Conservation (phyloP, 1,284 basidiomycete species). For the Malassezia sp. region DNA sequence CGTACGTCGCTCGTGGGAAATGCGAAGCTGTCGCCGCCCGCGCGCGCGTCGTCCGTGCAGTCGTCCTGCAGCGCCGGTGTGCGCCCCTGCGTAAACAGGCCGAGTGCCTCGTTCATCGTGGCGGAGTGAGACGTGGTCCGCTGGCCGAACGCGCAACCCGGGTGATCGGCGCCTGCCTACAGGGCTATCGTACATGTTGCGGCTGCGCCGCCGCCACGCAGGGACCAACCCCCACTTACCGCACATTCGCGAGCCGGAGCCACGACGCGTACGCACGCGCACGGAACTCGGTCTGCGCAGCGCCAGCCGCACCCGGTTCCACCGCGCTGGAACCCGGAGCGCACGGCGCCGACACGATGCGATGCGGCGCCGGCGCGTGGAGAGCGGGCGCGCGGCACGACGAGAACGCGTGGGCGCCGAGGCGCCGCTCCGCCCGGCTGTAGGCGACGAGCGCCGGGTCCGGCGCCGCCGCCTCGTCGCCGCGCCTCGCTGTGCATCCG, state of each 20-base stretch:
- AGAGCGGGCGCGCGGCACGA: not conserved
- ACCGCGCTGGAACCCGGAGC: not conserved
- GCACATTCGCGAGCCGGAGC: slow-evolving; percentile 1
- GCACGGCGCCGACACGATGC: not conserved
- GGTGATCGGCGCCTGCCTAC: slow-evolving; percentile 8
- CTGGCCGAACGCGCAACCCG: slow-evolving; percentile 9
- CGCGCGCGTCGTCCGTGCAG: too few relatives aligned
- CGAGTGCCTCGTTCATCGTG: slow-evolving; percentile 10
- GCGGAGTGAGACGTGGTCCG: not conserved
- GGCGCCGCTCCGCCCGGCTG: too few relatives aligned
- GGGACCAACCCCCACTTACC: not conserved
- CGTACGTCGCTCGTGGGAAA: slow-evolving; percentile 9
- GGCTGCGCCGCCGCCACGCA: too few relatives aligned
- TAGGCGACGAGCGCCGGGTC: slow-evolving; percentile 1
- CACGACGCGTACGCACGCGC: not conserved
- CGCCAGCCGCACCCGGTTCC: not conserved
- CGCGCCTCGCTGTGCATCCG: too few relatives aligned
- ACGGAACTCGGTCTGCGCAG: not conserved
- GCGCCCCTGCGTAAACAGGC: slow-evolving; percentile 3
- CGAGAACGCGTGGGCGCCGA: not conserved
- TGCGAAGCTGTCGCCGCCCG: not conserved
- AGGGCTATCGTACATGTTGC: not conserved
- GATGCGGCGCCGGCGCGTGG: not conserved
- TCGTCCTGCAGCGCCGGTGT: not conserved
- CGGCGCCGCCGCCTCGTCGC: not conserved